phyloP scores from a whole-genome alignment of 805 yeast genomes.

The Lipomyces spencermartinsiae region DNA sequence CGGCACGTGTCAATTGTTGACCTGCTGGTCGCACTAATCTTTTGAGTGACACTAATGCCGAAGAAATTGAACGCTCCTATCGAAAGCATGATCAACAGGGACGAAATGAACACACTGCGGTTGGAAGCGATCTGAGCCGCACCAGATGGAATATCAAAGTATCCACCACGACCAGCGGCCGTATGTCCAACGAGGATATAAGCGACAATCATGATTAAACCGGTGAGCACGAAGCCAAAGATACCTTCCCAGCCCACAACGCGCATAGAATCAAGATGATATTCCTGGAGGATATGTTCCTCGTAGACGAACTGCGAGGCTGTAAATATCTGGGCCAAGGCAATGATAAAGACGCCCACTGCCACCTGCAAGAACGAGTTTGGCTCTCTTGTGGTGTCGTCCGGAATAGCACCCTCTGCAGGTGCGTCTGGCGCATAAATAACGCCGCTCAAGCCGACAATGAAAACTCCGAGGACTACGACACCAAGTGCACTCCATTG shows the following conservation, averaged over 20 bases:
- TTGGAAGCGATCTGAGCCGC: slow-evolving; percentile 55
- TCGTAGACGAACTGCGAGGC: slow-evolving; percentile 82
- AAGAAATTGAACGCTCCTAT: slow-evolving; percentile 75
- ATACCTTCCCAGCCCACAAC: slow-evolving; percentile 79
- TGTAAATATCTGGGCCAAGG: slow-evolving; percentile 68
- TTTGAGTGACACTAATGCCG: slow-evolving; percentile 71
- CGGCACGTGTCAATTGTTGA: slow-evolving; percentile 81
- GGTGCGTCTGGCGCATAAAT: slow-evolving; percentile 38
- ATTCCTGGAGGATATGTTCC: slow-evolving; percentile 64
- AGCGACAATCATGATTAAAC: slow-evolving; percentile 49
- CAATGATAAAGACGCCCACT: slow-evolving; percentile 63
- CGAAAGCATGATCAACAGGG: slow-evolving; percentile 71
- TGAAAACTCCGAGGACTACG: slow-evolving; percentile 71
- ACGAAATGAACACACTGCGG: slow-evolving; percentile 55
- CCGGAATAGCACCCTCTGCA: slow-evolving; percentile 19
- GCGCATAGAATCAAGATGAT: slow-evolving; percentile 63
- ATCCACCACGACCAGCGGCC: slow-evolving; percentile 52
- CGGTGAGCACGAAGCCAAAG: slow-evolving; percentile 61
- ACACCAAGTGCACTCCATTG: slow-evolving; percentile 73
- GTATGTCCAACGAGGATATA: slow-evolving; percentile 47
- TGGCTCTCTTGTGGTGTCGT: slow-evolving; percentile 21
- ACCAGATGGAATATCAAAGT: slow-evolving; percentile 62
- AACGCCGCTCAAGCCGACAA: slow-evolving; percentile 77
- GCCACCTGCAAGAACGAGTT: slow-evolving; percentile 40
- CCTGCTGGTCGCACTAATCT: slow-evolving; percentile 75